Evolutionary conservation across 2,329 filamentous ascomycete species (phyloP).

Genomic region (Microdochium trichocladiopsis): DNA sequence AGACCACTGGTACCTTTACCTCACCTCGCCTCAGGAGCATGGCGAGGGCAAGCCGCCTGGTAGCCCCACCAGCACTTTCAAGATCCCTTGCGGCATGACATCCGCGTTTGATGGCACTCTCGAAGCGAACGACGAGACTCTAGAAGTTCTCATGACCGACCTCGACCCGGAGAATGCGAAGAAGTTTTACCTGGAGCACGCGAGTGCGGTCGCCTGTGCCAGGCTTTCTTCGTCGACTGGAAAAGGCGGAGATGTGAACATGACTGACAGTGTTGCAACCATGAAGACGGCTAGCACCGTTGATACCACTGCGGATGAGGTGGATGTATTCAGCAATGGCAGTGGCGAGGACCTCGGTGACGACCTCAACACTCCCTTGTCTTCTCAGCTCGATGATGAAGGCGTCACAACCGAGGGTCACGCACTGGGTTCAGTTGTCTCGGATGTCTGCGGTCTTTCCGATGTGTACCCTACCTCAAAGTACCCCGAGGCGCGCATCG

Average conservation of each 20-base stretch:
- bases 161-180: constrained; percentile 62
- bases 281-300: constrained; percentile 30
- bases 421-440: constrained; percentile 84
- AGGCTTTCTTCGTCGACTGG: constrained; percentile 51
- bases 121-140: constrained; percentile 65
- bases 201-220: constrained; percentile 83
- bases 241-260: constrained; percentile 44
- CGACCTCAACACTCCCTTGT: constrained; percentile 49
- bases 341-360: constrained; percentile 37
- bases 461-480: constrained; percentile 80
- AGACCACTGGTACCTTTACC: constrained; percentile 98
- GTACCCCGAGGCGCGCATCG: constrained; percentile 89
- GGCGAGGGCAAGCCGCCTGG: constrained; percentile 16
- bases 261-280: constrained; percentile 39
- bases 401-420: constrained; percentile 89
- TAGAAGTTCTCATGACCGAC: constrained; percentile 68
- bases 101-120: constrained; percentile 27
- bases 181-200: constrained; percentile 63
- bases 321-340: constrained; percentile 77
- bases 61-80: constrained; percentile 40
- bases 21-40: constrained; percentile 68
- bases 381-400: constrained; percentile 54
- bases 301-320: constrained; percentile 43
- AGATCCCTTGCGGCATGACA: constrained; percentile 42
- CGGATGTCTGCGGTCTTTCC: constrained; percentile 80